phyloP scores from a whole-genome alignment of 163 green algal genomes.

The Scenedesmus sp. region DNA sequence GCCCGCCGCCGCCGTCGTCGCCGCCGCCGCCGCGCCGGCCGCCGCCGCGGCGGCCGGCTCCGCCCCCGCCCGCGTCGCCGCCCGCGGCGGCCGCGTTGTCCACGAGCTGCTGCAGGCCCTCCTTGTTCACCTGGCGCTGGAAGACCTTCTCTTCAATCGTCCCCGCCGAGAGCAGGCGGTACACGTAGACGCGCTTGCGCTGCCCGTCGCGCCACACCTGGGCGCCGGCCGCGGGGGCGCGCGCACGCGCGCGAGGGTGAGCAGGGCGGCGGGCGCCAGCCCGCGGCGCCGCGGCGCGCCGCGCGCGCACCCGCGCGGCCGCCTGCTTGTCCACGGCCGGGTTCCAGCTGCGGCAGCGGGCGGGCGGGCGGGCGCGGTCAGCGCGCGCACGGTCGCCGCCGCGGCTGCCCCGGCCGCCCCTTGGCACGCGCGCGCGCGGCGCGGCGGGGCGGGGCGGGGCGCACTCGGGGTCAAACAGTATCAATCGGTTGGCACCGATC shows the following conservation, averaged over 20 bases:
- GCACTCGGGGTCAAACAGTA: slow-evolving; percentile 97
- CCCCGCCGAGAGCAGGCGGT: slow-evolving; percentile 95
- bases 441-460: too few relatives aligned
- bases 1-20: slow-evolving; percentile 42
- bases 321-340: slow-evolving; percentile 93
- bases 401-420: too few relatives aligned
- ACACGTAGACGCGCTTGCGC: slow-evolving; percentile 96
- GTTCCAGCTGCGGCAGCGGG: too few relatives aligned
- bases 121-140: slow-evolving; percentile 90
- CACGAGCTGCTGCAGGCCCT: slow-evolving; percentile 89
- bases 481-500: slow-evolving; percentile 80
- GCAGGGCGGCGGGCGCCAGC: neutral
- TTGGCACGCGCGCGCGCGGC: too few relatives aligned
- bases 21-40: slow-evolving; percentile 1
- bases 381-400: too few relatives aligned
- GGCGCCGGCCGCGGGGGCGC: neutral
- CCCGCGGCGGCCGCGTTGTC: slow-evolving; percentile 43
- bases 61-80: neutral
- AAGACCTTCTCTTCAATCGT: slow-evolving; percentile 99
- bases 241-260: neutral
- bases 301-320: slow-evolving; percentile 70
- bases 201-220: slow-evolving; percentile 97
- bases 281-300: neutral
- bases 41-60: neutral
- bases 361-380: too few relatives aligned